A percentile compares a stretch with the other conserved stretches of the same genome.
Evolutionary conservation across 208 protist species (phyloP).

Genomic region (Leishmania braziliensis): DNA sequence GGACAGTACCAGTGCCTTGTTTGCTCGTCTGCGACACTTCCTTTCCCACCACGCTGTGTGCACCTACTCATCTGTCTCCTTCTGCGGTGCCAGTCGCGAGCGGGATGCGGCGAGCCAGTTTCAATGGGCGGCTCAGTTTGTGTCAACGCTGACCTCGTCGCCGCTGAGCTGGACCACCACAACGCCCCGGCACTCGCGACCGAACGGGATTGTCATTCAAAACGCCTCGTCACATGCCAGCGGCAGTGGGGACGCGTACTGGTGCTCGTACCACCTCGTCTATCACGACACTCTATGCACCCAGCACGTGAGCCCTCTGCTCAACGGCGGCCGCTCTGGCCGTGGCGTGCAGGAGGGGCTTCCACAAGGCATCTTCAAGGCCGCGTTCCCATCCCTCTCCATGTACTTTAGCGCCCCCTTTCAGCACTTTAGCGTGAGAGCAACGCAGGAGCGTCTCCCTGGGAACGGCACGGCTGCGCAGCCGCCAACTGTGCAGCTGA

Average conservation of each 20-base stretch:
- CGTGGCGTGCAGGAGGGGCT: slow-evolving; percentile 55
- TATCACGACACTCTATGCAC: slow-evolving; percentile 83
- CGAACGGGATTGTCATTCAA: slow-evolving; percentile 45
- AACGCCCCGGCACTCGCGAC: slow-evolving; percentile 69
- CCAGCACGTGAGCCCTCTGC: slow-evolving; percentile 70
- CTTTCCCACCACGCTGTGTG: slow-evolving; percentile 79
- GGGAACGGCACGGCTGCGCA: slow-evolving; percentile 6
- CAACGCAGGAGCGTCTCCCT: slow-evolving; percentile 14
- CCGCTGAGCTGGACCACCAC: slow-evolving; percentile 71
- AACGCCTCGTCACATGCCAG: not conserved
- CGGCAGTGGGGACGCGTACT: slow-evolving; percentile 17
- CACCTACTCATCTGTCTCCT: slow-evolving; percentile 68
- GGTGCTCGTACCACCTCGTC: slow-evolving; percentile 82
- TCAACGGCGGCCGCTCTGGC: slow-evolving; percentile 61
- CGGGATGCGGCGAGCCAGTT: slow-evolving; percentile 34
- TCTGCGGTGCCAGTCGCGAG: slow-evolving; percentile 48
- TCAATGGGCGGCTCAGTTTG: slow-evolving; percentile 82
- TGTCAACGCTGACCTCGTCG: slow-evolving; percentile 80
- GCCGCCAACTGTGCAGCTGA: slow-evolving; percentile 34
- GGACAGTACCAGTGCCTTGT: not conserved
- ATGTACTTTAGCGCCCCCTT: slow-evolving; percentile 67
- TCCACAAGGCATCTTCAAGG: slow-evolving; percentile 64
- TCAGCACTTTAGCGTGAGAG: slow-evolving; percentile 67
- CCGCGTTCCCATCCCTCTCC: slow-evolving; percentile 48
- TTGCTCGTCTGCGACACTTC: slow-evolving; percentile 34